Conservation (phyloP, 1,284 basidiomycete genomes). For the Coriolopsis trogii region DNA sequence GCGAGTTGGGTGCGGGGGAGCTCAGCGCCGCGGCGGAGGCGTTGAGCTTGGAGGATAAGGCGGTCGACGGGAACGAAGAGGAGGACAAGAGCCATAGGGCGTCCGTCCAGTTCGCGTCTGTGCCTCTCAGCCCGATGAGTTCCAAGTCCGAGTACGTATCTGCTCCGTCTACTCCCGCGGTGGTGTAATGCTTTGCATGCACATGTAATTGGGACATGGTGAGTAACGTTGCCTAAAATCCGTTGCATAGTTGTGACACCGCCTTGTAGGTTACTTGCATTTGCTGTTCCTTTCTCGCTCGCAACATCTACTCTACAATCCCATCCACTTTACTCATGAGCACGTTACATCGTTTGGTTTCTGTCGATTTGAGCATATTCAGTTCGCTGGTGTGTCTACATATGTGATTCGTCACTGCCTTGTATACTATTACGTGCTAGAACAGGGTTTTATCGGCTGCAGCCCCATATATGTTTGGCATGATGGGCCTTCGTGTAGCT, state of each 20-base stretch:
- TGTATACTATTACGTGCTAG: constrained; percentile 12
- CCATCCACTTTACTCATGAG: too few relatives aligned
- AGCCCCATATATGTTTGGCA: too few relatives aligned
- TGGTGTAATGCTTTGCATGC: background rate
- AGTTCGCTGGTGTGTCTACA: too few relatives aligned
- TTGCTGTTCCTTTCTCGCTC: background rate
- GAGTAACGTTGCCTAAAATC: background rate
- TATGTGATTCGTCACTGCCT: constrained; percentile 5
- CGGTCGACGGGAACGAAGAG: background rate
- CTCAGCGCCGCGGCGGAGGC: background rate
- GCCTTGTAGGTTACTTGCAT: background rate
- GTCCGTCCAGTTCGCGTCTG: constrained; percentile 3
- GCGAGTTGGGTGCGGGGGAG: constrained; percentile 1
- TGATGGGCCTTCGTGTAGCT: too few relatives aligned
- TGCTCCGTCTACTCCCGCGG: constrained; percentile 30
- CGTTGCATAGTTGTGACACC: background rate
- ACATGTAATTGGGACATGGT: too few relatives aligned
- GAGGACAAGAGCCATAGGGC: background rate
- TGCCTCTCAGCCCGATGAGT: constrained; percentile 21
- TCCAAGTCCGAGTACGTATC: constrained; percentile 29
- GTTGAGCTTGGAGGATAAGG: background rate
- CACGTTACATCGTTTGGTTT: too few relatives aligned
- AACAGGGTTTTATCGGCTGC: background rate
- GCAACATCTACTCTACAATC: background rate
- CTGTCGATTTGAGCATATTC: too few relatives aligned